Conservation (phyloP, 169 alveolate species). For the Babesia bovis region DNA sequence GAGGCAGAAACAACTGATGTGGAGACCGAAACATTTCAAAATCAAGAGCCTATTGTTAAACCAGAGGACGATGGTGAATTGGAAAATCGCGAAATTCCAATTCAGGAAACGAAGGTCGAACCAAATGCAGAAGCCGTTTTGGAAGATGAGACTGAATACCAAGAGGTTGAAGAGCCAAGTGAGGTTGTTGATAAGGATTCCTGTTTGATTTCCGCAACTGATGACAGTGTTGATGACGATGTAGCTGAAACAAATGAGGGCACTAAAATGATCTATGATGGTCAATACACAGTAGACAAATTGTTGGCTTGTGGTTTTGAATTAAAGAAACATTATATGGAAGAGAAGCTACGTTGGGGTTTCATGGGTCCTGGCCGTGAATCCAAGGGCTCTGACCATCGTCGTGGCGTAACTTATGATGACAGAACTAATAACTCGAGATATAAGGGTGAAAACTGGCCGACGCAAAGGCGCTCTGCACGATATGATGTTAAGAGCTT, state of each 20-base stretch:
- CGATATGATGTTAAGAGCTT: slow-evolving; percentile 19
- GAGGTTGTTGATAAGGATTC: too few species aligned
- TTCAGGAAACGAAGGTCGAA: too few species aligned
- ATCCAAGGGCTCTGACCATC: background rate
- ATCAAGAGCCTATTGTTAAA: slow-evolving; percentile 18
- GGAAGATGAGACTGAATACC: too few species aligned
- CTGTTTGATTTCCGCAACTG: too few species aligned
- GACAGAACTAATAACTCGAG: slow-evolving; percentile 14
- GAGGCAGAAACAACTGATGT: background rate
- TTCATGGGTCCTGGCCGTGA: slow-evolving; percentile 3
- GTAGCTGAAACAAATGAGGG: too few species aligned
- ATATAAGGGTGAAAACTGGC: slow-evolving; percentile 43
- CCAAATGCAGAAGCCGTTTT: too few species aligned
- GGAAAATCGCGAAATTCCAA: too few species aligned
- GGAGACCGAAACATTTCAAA: slow-evolving; percentile 4
- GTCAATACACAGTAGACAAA: slow-evolving; percentile 16
- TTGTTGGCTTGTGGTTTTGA: slow-evolving; percentile 26
- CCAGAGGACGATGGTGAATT: too few species aligned
- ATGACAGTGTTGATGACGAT: too few species aligned
- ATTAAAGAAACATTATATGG: background rate
- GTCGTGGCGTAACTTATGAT: slow-evolving; percentile 10
- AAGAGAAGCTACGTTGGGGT: slow-evolving; percentile 3
- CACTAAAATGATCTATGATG: too few species aligned
- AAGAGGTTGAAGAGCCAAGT: too few species aligned
- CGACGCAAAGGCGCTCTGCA: background rate